phyloP scores from a whole-genome alignment of 768 basidiomycete genomes.

The Mycena galopus region DNA sequence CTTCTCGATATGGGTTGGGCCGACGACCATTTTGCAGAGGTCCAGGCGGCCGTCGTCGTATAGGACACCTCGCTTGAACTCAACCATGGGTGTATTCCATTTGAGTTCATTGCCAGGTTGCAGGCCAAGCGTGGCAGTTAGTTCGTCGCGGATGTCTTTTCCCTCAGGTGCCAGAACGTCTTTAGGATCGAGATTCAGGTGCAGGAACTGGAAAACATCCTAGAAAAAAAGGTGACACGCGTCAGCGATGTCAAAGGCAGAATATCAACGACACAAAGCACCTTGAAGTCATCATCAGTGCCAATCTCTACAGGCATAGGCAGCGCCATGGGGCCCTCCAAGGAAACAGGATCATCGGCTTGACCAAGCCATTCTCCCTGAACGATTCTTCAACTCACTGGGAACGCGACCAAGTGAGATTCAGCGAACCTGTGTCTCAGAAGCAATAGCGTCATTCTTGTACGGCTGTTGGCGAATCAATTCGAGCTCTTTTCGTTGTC shows the following conservation, averaged over 20 bases:
- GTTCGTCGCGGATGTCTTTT: slow-evolving; percentile 18
- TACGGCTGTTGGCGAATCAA: background rate
- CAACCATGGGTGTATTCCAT: slow-evolving; percentile 33
- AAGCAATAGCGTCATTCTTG: slow-evolving; percentile 2
- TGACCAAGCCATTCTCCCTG: slow-evolving; percentile 28
- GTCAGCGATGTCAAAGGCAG: background rate
- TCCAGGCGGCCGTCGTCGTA: slow-evolving; percentile 35
- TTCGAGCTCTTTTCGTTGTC: slow-evolving; percentile 27
- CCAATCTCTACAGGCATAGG: slow-evolving; percentile 37
- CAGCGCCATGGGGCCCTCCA: slow-evolving; percentile 25
- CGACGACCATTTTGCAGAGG: slow-evolving; percentile 39
- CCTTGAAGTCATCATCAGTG: slow-evolving; percentile 24
- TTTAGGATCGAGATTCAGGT: slow-evolving; percentile 31
- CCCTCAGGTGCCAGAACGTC: slow-evolving; percentile 19
- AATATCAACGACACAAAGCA: background rate
- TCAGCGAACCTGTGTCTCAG: slow-evolving; percentile 23
- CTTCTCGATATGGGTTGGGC: slow-evolving; percentile 34
- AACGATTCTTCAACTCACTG: background rate
- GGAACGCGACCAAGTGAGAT: background rate
- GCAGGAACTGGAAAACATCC: slow-evolving; percentile 33
- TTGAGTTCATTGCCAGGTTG: slow-evolving; percentile 24
- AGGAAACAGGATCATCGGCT: slow-evolving; percentile 30
- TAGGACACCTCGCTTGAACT: slow-evolving; percentile 37
- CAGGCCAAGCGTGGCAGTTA: slow-evolving; percentile 20
- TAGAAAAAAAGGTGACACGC: background rate